Evolutionary conservation across 495 filamentous ascomycete genomes (phyloP).

Genomic region (Extremus antarcticus): DNA sequence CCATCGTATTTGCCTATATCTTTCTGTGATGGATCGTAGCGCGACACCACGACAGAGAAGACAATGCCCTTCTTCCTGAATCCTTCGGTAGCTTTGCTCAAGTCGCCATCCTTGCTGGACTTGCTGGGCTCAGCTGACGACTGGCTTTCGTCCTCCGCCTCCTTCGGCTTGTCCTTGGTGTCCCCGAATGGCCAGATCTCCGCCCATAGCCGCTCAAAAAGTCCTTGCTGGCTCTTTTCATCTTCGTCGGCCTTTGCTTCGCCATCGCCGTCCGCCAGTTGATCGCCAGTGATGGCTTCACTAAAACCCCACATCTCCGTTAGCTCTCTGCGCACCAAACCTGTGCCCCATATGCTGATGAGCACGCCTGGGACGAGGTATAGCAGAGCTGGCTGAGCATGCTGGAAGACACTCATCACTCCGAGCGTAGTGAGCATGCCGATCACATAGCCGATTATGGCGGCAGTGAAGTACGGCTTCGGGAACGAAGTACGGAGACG

Average conservation of each 20-base stretch:
- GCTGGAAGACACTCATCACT: constrained; percentile 65
- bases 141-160: not conserved
- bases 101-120: not conserved
- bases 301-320: constrained; percentile 68
- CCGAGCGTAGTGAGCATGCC: constrained; percentile 70
- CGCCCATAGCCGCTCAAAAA: not conserved
- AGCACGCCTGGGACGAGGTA: constrained; percentile 89
- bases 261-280: constrained; percentile 20
- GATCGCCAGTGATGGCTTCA: constrained; percentile 45
- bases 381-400: constrained; percentile 82
- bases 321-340: constrained; percentile 55
- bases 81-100: not conserved
- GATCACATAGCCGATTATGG: constrained; percentile 62
- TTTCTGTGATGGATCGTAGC: not conserved
- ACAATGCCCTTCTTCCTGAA: not conserved
- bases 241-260: constrained; percentile 2
- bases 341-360: constrained; percentile 68
- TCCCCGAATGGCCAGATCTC: not conserved
- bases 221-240: not conserved
- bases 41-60: not conserved
- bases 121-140: not conserved
- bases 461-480: constrained; percentile 80
- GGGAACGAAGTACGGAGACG: constrained; percentile 44
- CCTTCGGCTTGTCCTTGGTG: not conserved
- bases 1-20: not conserved